Conservation (phyloP, 441 rosid genomes). For the Euphorbia schlechtendalii region DNA sequence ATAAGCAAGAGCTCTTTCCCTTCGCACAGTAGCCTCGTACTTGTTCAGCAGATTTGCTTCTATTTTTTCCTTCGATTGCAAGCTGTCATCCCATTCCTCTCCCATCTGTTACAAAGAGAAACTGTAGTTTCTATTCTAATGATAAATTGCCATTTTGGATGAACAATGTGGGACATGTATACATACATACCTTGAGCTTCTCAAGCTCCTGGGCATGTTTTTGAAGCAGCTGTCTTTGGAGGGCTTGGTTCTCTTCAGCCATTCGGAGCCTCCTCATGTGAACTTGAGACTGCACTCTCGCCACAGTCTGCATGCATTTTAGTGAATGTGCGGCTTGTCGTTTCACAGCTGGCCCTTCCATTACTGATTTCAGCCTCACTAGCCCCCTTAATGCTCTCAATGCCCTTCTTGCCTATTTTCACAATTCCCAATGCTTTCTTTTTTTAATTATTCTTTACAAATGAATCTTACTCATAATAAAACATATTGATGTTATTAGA, state of each 20-base stretch:
- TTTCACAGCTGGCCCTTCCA: slow-evolving; percentile 75
- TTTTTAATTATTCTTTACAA: no score
- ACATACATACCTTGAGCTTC: slow-evolving; percentile 51
- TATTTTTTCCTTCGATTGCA: slow-evolving; percentile 60
- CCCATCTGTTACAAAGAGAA: slow-evolving; percentile 53
- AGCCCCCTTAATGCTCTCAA: slow-evolving; percentile 57
- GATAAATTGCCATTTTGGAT: neutral
- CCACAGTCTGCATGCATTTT: slow-evolving; percentile 71
- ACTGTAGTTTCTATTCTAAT: no score
- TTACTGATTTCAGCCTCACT: slow-evolving; percentile 59
- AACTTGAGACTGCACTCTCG: slow-evolving; percentile 79
- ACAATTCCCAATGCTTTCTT: no score
- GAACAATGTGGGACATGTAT: no score
- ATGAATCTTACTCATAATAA: no score
- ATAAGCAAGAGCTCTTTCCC: slow-evolving; percentile 91
- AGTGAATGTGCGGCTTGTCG: slow-evolving; percentile 76
- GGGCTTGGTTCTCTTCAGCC: slow-evolving; percentile 87
- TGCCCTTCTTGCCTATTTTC: slow-evolving; percentile 65
- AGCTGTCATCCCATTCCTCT: slow-evolving; percentile 69
- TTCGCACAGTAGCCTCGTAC: slow-evolving; percentile 80
- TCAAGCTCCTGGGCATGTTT: slow-evolving; percentile 78
- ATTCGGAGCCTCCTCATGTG: slow-evolving; percentile 61
- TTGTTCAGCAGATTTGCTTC: slow-evolving; percentile 55
- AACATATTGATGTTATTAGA: neutral
- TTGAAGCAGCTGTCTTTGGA: slow-evolving; percentile 74